Conservation (phyloP, 2,329 filamentous ascomycete species). For the Pyricularia sp. region DNA sequence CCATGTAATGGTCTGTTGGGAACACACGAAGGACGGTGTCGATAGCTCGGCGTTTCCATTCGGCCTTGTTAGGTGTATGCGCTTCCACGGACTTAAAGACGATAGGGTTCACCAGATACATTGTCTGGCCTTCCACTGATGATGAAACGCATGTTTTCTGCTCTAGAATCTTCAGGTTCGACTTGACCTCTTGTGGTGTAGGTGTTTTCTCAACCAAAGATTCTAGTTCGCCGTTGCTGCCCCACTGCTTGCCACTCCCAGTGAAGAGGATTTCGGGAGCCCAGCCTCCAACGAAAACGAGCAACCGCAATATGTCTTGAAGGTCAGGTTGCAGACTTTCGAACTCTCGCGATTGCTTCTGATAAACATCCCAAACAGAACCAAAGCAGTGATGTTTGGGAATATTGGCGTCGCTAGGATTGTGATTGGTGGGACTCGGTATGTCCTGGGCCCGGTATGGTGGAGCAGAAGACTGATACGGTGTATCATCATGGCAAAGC, state of each 20-base stretch:
- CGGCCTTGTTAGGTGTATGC: not conserved
- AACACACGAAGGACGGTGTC: not conserved
- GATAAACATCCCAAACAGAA: not conserved
- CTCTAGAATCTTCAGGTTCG: not conserved
- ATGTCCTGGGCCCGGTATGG: not conserved
- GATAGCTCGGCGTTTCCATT: not conserved
- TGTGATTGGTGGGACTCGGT: not conserved
- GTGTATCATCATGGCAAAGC: not conserved
- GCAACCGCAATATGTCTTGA: not conserved
- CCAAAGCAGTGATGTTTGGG: not conserved
- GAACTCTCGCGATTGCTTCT: not conserved
- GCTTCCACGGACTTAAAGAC: not conserved
- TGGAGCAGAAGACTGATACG: not conserved
- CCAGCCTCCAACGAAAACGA: not conserved
- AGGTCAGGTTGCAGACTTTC: not conserved
- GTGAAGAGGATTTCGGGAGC: not conserved
- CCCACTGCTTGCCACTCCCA: not conserved
- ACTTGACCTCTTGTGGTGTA: not conserved
- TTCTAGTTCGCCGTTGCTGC: not conserved
- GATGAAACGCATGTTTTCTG: not conserved
- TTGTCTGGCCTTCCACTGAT: not conserved
- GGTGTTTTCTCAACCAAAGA: not conserved
- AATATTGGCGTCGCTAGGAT: not conserved
- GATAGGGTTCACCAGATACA: not conserved
- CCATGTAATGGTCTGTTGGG: not conserved